Base-by-base conservation (phyloP, 495 filamentous ascomycete genomes). In the Penicillium cataractarum region DNA sequence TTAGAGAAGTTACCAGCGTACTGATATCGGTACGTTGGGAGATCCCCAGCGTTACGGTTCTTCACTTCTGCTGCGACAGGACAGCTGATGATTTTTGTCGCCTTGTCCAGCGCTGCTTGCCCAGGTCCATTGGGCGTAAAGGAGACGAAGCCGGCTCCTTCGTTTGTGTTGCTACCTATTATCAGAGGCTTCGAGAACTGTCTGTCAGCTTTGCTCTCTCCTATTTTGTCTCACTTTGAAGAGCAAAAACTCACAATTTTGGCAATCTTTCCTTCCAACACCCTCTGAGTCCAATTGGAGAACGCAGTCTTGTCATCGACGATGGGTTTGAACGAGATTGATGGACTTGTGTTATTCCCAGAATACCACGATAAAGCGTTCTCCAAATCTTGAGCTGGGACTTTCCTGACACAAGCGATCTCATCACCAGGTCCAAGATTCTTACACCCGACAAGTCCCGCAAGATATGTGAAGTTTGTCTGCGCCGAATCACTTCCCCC, bases 1-100 rank as follows among this genome's bases (percentile, higher is more conserved):
- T 82, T 80, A 27, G 61, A 71, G 58, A 82, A 84, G 69, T 81
- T 82, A 13, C 81, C 83, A 1, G 65, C 66, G 52, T 83, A 84
- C 22, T 72, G 54, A 63, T 81, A 83, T 22, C 81, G 77, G 56
- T 71, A 76, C 9, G 77, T 77, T 4, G 58, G 31, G 0, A 62
- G 44, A 21, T 46, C 26, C 3, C 22, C 59, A 0, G 40, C 22
- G 10, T 59, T 50, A 32, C 62, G 66, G 29, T 65, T 61, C 27
- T 56, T 65, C 12, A 57, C 57, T 35, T 67, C 61, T 19, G 31
- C 27, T 0, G 57, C 65, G 13, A 67, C 61, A 3, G 65, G 65
- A 40, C 57, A 67, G 50, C 48, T 55, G 33, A 67, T 67, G 26
- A 61, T 58, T 50, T 61, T 55, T 5, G 61, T 57, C 19, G 44